phyloP scores from a whole-genome alignment of 306 rosid genomes.

The Fagus crenata region DNA sequence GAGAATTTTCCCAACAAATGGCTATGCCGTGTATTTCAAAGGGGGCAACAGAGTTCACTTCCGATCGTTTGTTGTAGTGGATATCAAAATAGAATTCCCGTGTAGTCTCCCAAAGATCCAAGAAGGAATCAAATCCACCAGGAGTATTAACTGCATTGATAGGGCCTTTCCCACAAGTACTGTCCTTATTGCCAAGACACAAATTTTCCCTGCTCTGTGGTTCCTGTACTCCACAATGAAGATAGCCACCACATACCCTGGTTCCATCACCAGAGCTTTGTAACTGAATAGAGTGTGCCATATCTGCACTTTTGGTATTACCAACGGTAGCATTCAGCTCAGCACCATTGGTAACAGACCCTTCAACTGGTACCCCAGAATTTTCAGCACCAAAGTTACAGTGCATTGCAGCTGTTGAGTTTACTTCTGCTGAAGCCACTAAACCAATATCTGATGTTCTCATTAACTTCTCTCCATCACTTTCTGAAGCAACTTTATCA shows the following conservation, averaged over 20 bases:
- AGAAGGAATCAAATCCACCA: constrained; percentile 86
- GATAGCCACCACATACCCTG: constrained; percentile 22
- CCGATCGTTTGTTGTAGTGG: constrained; percentile 67
- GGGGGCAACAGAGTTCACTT: constrained; percentile 59
- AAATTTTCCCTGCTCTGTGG: constrained; percentile 31
- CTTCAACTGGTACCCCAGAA: constrained; percentile 38
- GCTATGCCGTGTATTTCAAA: constrained; percentile 89
- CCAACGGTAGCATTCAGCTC: constrained; percentile 37
- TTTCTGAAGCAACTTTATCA: constrained; percentile 37
- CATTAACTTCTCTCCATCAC: constrained; percentile 34
- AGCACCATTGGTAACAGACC: constrained; percentile 35
- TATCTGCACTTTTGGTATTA: constrained; percentile 33
- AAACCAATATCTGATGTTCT: constrained; percentile 35
- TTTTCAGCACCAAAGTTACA: constrained; percentile 36
- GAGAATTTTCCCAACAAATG: constrained; percentile 86
- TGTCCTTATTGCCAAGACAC: constrained; percentile 34
- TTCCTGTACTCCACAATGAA: constrained; percentile 38
- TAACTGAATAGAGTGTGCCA: constrained; percentile 27
- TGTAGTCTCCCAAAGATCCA: constrained; percentile 73
- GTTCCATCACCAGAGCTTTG: constrained; percentile 42
- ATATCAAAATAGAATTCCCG: constrained; percentile 81
- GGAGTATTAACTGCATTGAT: constrained; percentile 55
- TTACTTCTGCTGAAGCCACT: constrained; percentile 43
- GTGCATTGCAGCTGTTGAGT: constrained; percentile 32
- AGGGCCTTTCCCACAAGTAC: constrained; percentile 64